Percentiles rank a stretch among this genome's conserved stretches.
Evolutionary conservation across 2,329 filamentous ascomycete species (phyloP).

Genomic region (Fusarium sp.): DNA sequence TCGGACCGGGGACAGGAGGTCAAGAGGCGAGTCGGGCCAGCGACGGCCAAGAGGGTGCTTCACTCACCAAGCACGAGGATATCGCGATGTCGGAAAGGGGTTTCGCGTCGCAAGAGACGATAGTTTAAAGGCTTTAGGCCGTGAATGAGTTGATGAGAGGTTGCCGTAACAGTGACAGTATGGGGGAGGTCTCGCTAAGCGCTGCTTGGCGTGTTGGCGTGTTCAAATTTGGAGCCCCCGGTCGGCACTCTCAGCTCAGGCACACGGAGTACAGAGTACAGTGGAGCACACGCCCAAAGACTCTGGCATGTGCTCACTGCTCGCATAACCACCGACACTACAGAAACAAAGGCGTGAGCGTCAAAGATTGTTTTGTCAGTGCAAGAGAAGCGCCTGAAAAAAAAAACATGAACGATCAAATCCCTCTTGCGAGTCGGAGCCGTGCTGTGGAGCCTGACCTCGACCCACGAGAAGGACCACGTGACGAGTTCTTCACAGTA

Average conservation of each 20-base stretch:
- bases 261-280: conserved; percentile 42
- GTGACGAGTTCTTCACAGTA: conserved; percentile 50
- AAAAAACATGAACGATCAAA: conserved; percentile 38
- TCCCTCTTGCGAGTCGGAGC: conserved; percentile 37
- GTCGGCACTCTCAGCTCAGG: conserved; percentile 30
- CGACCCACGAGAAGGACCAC: conserved; percentile 50
- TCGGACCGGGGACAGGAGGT: conserved; percentile 12
- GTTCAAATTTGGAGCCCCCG: conserved; percentile 45
- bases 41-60: conserved; percentile 28
- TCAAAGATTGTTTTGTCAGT: conserved; percentile 15
- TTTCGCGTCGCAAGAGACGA: conserved; percentile 42
- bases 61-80: conserved; percentile 43
- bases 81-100: conserved; percentile 41
- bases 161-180: conserved; percentile 44
- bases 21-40: conserved; percentile 31
- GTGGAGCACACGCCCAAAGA: conserved; percentile 48
- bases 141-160: conserved; percentile 46
- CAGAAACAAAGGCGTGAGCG: conserved; percentile 21
- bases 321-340: conserved; percentile 36
- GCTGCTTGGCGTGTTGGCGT: conserved; percentile 49
- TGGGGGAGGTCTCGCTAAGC: conserved; percentile 48
- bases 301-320: conserved; percentile 46
- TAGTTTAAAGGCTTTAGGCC: conserved; percentile 29
- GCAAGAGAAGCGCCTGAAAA: conserved; percentile 22
- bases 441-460: conserved; percentile 40